Conservation (phyloP, 2,329 filamentous ascomycete genomes). For the Dothideomycetes sp. region DNA sequence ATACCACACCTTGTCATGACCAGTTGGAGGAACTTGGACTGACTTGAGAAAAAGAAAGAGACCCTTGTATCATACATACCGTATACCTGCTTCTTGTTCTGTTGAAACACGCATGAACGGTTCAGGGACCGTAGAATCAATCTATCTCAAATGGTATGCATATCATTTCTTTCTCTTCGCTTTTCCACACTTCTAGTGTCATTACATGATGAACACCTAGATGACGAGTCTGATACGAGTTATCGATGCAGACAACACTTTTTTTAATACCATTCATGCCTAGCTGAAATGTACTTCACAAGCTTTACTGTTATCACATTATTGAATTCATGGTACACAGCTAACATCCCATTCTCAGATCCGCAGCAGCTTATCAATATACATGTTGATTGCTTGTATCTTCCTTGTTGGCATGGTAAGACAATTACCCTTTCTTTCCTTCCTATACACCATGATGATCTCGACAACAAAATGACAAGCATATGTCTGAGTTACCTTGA, state of each 20-base stretch:
- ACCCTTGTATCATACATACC: slow-evolving; percentile 1
- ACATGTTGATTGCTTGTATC: no score
- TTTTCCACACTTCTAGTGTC: slow-evolving; percentile 11
- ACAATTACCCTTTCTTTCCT: neutral
- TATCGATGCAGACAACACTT: slow-evolving; percentile 30
- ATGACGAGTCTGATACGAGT: slow-evolving; percentile 33
- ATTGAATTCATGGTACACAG: neutral
- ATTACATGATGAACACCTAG: slow-evolving; percentile 28
- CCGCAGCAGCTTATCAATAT: no score
- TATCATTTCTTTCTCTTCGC: slow-evolving; percentile 10
- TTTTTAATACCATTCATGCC: slow-evolving; percentile 31
- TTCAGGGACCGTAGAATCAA: neutral
- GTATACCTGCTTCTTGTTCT: no score
- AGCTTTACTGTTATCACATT: slow-evolving; percentile 16
- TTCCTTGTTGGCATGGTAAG: slow-evolving; percentile 1
- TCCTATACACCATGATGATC: slow-evolving; percentile 24
- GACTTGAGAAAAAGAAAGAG: slow-evolving; percentile 7
- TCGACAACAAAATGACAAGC: slow-evolving; percentile 30
- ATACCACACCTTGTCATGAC: slow-evolving; percentile 1
- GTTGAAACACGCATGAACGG: slow-evolving; percentile 4
- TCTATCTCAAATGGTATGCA: slow-evolving; percentile 11
- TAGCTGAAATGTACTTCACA: slow-evolving; percentile 12
- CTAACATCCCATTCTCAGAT: neutral
- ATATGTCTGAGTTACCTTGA: slow-evolving; percentile 33
- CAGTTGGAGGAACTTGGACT: slow-evolving; percentile 8